Evolutionary conservation across 768 basidiomycete species (phyloP).

Genomic region (Termitomyces sp.): DNA sequence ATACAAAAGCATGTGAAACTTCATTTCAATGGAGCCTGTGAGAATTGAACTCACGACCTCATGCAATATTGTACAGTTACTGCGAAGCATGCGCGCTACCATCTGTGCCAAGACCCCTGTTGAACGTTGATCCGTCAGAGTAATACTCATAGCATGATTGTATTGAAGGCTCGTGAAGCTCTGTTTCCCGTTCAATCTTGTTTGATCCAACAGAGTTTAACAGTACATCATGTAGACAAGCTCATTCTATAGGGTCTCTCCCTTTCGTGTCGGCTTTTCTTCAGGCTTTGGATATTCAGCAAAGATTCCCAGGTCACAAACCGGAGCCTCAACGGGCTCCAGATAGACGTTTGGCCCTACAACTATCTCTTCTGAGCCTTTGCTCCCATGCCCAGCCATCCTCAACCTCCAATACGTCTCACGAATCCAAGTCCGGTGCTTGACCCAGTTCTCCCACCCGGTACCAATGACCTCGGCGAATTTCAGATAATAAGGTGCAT

Average conservation of each 20-base stretch:
- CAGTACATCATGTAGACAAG: not conserved
- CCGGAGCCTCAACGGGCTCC: not conserved
- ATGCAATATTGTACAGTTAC: not conserved
- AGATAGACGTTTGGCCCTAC: not conserved
- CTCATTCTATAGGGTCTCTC: not conserved
- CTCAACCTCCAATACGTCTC: not conserved
- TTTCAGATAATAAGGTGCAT: not conserved
- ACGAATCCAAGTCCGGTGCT: not conserved
- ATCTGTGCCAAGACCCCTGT: not conserved
- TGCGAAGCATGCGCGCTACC: not conserved
- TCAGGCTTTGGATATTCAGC: not conserved
- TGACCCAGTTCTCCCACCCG: not conserved
- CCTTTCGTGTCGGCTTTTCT: not conserved
- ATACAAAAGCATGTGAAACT: not conserved
- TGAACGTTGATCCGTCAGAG: not conserved
- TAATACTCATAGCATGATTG: too few species aligned
- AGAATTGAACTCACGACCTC: slow-evolving; percentile 3
- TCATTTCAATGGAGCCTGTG: not conserved
- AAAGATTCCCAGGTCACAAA: not conserved
- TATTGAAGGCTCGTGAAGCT: too few species aligned
- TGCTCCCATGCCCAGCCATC: not conserved
- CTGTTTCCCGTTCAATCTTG: too few species aligned
- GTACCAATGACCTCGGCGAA: not conserved
- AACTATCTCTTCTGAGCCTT: not conserved
- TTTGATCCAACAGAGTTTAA: not conserved